A percentile compares a stretch with the other conserved stretches of the same genome.
Conservation (phyloP, 805 yeast species). For the Candida sanyiensis region DNA sequence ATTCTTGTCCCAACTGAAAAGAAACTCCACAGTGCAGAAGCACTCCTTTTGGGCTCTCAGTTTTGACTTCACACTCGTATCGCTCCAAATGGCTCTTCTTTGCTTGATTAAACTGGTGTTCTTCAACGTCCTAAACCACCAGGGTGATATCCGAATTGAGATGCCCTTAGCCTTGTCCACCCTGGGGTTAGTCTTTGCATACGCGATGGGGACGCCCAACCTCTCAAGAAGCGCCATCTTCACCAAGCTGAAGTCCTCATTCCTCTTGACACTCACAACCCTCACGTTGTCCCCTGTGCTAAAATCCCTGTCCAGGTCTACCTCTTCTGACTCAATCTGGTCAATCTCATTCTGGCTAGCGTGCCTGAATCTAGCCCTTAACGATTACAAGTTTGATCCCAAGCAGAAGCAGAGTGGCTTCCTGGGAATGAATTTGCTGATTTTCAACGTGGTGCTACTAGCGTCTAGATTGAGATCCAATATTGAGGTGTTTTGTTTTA, state of each 20-base stretch:
- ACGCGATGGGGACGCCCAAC: conserved; percentile 3
- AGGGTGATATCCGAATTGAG: conserved; percentile 41
- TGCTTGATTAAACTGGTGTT: conserved; percentile 66
- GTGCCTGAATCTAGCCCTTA: conserved; percentile 56
- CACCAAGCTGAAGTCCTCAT: conserved; percentile 51
- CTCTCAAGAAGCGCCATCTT: neutral
- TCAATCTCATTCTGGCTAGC: conserved; percentile 79
- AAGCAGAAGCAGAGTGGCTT: conserved; percentile 29
- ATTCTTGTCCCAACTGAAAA: conserved; percentile 71
- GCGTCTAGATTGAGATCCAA: conserved; percentile 82
- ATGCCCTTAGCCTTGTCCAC: conserved; percentile 31
- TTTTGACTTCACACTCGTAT: conserved; percentile 65
- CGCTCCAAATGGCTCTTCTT: conserved; percentile 59
- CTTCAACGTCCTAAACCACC: conserved; percentile 44
- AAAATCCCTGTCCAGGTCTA: conserved; percentile 79
- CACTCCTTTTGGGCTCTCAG: conserved; percentile 60
- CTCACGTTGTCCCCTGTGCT: conserved; percentile 84
- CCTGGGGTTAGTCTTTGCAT: conserved; percentile 7
- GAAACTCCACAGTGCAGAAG: conserved; percentile 68
- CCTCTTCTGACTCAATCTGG: conserved; percentile 95
- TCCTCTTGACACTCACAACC: conserved; percentile 62
- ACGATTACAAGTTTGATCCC: conserved; percentile 56
- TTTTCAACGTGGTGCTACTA: conserved; percentile 81
- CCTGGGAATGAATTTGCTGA: conserved; percentile 73
- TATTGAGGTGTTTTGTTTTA: conserved; percentile 75